Conservation (phyloP, 352 stramenopile genomes). For the Pythium rishiriense region DNA sequence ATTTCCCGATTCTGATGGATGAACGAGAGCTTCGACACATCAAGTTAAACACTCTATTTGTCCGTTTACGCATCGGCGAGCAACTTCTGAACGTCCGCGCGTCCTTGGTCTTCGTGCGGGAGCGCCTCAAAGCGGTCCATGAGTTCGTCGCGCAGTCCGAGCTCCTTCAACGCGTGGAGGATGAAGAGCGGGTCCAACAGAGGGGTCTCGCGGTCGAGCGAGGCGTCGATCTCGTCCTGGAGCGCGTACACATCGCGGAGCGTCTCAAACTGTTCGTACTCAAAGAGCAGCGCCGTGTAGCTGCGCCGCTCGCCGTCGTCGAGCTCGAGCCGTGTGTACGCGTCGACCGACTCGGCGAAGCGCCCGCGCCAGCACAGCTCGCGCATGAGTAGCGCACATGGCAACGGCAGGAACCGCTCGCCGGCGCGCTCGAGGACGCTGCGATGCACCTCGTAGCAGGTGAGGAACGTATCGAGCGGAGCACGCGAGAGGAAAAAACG, state of each 20-base stretch:
- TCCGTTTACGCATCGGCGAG: constrained; percentile 10
- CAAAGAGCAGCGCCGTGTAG: constrained; percentile 38
- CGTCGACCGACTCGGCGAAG: constrained; percentile 52
- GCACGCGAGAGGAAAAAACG: constrained; percentile 61
- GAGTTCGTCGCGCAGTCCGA: constrained; percentile 50
- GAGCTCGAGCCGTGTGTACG: constrained; percentile 47
- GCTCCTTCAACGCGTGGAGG: constrained; percentile 45
- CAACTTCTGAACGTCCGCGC: constrained; percentile 56
- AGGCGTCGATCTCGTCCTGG: constrained; percentile 32
- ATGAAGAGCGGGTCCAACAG: constrained; percentile 47
- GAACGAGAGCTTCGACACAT: background rate
- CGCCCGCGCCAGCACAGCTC: constrained; percentile 60
- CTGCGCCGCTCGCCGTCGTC: constrained; percentile 29
- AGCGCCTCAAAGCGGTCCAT: constrained; percentile 48
- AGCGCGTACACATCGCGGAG: constrained; percentile 50
- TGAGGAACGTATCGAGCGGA: constrained; percentile 45
- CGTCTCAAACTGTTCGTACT: constrained; percentile 59
- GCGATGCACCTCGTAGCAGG: constrained; percentile 30
- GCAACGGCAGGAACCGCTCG: constrained; percentile 26
- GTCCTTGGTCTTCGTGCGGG: constrained; percentile 41
- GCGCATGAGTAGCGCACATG: constrained; percentile 37
- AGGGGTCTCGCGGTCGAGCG: constrained; percentile 9
- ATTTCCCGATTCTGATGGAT: too few species aligned
- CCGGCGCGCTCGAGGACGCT: constrained; percentile 4
- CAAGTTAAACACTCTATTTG: background rate